Percentiles rank a stretch among this genome's conserved stretches.
Conservation (phyloP, 176 grass and related monocot genomes). For the Hsuehochloa calcarea region DNA sequence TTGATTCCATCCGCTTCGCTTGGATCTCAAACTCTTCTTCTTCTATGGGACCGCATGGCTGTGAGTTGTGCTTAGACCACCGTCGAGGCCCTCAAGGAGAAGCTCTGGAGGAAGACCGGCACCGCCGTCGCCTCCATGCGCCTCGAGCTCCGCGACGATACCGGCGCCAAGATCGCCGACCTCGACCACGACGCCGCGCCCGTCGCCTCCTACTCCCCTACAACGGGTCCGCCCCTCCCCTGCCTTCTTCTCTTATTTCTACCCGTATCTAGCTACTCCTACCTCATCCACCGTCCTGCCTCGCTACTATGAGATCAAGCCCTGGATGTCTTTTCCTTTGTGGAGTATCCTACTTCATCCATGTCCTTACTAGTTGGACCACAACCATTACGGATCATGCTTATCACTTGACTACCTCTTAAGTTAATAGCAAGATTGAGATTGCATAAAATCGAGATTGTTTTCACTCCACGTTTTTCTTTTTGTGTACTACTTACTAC, state of each 20-base stretch:
- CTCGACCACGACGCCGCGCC: slow-evolving; percentile 54
- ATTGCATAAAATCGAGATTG: too few relatives aligned
- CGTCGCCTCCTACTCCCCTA: slow-evolving; percentile 69
- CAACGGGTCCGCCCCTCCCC: slow-evolving; percentile 39
- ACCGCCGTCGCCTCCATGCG: slow-evolving; percentile 67
- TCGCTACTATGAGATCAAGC: background rate
- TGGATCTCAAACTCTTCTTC: background rate
- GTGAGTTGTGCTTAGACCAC: slow-evolving; percentile 31
- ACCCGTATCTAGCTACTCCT: background rate
- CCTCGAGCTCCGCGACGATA: slow-evolving; percentile 76
- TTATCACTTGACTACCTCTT: too few relatives aligned
- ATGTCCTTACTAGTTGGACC: too few relatives aligned
- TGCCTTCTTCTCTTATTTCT: background rate
- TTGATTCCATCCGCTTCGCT: background rate
- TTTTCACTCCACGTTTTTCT: too few relatives aligned
- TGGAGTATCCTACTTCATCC: too few relatives aligned
- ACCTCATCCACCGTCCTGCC: background rate
- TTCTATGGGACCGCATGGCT: background rate
- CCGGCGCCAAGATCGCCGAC: slow-evolving; percentile 64
- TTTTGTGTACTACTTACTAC: too few relatives aligned
- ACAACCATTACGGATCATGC: too few relatives aligned
- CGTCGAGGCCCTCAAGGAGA: slow-evolving; percentile 81
- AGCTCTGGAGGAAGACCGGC: slow-evolving; percentile 88
- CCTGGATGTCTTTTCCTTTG: too few relatives aligned
- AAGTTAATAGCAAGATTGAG: too few relatives aligned